Evolutionary conservation across 768 basidiomycete genomes (phyloP), one percentile per base, ranked within the genome.

Genomic region (Mycena galopus): DNA sequence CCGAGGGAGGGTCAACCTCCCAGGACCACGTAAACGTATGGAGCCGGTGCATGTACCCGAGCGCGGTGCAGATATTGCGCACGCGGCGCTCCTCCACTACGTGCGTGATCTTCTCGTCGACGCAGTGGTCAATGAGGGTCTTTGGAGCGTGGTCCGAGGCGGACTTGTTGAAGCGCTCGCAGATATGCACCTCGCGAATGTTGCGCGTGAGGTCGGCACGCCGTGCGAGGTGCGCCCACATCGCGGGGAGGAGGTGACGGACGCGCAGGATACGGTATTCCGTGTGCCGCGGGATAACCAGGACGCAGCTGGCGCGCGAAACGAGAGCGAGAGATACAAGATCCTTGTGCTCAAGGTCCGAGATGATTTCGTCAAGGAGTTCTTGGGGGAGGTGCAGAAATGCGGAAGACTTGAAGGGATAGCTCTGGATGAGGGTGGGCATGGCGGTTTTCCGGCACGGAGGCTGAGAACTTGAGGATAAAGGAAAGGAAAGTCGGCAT

Each of bases 221-320:
- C 57, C 81, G 79, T 21, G 87, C 86, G n/a, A 89, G 84, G 74
- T 88, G 88, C 0, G 84, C 85, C 87, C 88, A 89, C 74, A 88
- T 78, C 23, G 79, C 77, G 17, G 85, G 84, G 56, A 80, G 75
- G 2, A 82, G 78, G 35, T 84, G 80, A 10, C 86, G 82, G n/a
- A 86, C 80, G 32, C 86, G 85, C 69, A 89, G 79, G 64, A 85
- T 80, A 60, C 88, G 85, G 78, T 89, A 88, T 72, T 88, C 82
- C 25, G 82, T 86, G 66, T 89, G 88, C n/a, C 82, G 76, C 32
- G 88, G 88, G 51, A 87, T 83, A 50, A 85, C 82, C 62, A 85
- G 74, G 21, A 73, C 76, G 62, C 82, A 80, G 60, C 82, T 83
- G 37, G 79, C 67, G 69, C 79, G 79, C n/a, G 84, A 87, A 32